phyloP scores from a whole-genome alignment of 2,329 filamentous ascomycete species.

The Neofusicoccum cordaticola region DNA sequence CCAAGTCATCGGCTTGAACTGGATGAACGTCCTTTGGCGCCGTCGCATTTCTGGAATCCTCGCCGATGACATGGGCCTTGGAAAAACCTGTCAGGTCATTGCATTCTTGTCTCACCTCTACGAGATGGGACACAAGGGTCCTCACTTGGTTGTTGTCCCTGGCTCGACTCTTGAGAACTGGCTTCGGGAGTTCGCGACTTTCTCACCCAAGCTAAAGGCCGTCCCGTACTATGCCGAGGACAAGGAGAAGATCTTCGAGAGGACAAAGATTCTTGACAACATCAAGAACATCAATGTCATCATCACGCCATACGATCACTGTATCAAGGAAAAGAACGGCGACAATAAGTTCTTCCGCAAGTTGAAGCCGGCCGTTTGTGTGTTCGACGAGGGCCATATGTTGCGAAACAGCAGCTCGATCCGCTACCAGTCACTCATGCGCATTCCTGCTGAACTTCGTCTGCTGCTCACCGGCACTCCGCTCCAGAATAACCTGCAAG shows the following conservation, averaged over 20 bases:
- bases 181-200: slow-evolving; percentile 84
- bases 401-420: slow-evolving; percentile 85
- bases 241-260: slow-evolving; percentile 64
- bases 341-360: slow-evolving; percentile 64
- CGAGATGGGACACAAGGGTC: slow-evolving; percentile 65
- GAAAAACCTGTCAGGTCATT: slow-evolving; percentile 97
- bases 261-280: slow-evolving; percentile 63
- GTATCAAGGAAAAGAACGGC: slow-evolving; percentile 51
- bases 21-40: slow-evolving; percentile 81
- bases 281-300: slow-evolving; percentile 66
- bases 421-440: slow-evolving; percentile 74
- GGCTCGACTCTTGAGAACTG: slow-evolving; percentile 95
- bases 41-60: slow-evolving; percentile 82
- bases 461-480: slow-evolving; percentile 88
- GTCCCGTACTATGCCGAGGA: slow-evolving; percentile 71
- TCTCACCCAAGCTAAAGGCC: slow-evolving; percentile 72
- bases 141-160: slow-evolving; percentile 83
- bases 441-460: slow-evolving; percentile 77
- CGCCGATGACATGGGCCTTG: slow-evolving; percentile 92
- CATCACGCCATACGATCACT: slow-evolving; percentile 68
- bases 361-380: slow-evolving; percentile 57
- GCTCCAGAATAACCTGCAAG: slow-evolving; percentile 89
- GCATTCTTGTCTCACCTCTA: slow-evolving; percentile 82
- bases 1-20: slow-evolving; percentile 91
- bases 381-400: slow-evolving; percentile 94